Base-by-base conservation (phyloP, 2,329 filamentous ascomycete genomes). In the Cyclaneusma minus region DNA sequence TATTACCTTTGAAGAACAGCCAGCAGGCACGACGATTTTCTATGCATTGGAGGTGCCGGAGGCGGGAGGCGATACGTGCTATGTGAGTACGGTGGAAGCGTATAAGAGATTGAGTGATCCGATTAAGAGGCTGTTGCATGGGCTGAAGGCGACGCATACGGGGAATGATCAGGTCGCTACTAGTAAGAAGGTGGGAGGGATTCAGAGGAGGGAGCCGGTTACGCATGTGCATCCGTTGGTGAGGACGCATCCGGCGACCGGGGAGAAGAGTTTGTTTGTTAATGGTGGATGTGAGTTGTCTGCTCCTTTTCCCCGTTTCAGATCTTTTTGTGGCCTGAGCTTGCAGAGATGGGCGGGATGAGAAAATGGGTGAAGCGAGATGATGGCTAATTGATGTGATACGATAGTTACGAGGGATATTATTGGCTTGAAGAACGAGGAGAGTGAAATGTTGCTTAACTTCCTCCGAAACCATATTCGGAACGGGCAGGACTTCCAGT, bases 1-100 rank as follows among this genome's bases (percentile, higher is more conserved):
- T 39, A 74, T 91, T 2, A 79, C 77, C 1, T 92, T 89, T 45
- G 83, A 92, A 55, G 56, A 67, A 37, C 82, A 93, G 54, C 81
- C 83, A 1, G 82, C 83, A 0, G 81, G 82, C 7, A 91, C 81
- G 0, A 91, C 84, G 0, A 89, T 92, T 52, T 53, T 92, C 20
- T 91, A 89, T 44, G 60, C 83, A 22, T 63, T 93, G n/a, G 82
- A 92, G 44, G 72, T 66, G 25, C 83, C 83, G 1, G 58, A 65
- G 15, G 72, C 69, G 1, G 83, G 83, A 14, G 83, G 83, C 22
- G 83, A 92, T 47, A 92, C 83, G 0, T 54, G 89, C 3, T 92
- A 91, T 41, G 68, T 62, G 21, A 75, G 87, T 45, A 68, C 76
- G 39, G 81, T 61, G 0, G 74, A 77, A 48, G 83, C 83, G 0